phyloP scores from a whole-genome alignment of 805 yeast species.

The Saccharomycopsis javanensis region DNA sequence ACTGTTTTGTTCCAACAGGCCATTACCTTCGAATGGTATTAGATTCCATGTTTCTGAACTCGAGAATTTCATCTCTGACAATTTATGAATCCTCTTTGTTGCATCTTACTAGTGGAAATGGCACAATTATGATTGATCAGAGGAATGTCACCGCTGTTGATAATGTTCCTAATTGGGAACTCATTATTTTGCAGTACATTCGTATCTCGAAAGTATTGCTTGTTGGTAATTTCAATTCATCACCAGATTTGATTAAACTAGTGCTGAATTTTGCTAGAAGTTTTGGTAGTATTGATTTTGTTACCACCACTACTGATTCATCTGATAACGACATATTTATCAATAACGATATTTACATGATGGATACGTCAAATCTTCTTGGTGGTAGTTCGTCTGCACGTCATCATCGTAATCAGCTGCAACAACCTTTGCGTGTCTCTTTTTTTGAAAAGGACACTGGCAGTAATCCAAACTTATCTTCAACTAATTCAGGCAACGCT shows the following conservation, averaged over 20 bases:
- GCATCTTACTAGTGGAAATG: conserved; percentile 19
- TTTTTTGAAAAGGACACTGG: conserved; percentile 17
- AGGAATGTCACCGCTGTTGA: conserved; percentile 19
- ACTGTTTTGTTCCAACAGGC: conserved; percentile 76
- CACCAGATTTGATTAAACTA: conserved; percentile 16
- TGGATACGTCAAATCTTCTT: conserved; percentile 11
- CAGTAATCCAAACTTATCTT: background rate
- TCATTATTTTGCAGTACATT: conserved; percentile 18
- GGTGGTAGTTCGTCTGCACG: conserved; percentile 1
- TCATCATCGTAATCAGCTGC: conserved; percentile 2
- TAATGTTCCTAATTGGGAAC: conserved; percentile 19
- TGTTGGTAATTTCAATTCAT: conserved; percentile 16
- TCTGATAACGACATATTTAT: background rate
- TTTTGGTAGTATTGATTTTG: conserved; percentile 19
- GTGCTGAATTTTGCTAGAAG: conserved; percentile 18
- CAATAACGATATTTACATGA: conserved; percentile 2
- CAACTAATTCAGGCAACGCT: background rate
- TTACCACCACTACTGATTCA: conserved; percentile 4
- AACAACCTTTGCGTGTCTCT: conserved; percentile 16
- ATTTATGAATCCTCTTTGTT: conserved; percentile 25
- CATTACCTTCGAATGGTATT: conserved; percentile 70
- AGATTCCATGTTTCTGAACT: conserved; percentile 63
- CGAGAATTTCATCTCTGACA: conserved; percentile 46
- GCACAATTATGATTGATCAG: conserved; percentile 17
- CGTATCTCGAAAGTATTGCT: conserved; percentile 15